Evolutionary conservation across 192 early-diverging fungal genomes (phyloP).

Genomic region (Coemansia sp.): DNA sequence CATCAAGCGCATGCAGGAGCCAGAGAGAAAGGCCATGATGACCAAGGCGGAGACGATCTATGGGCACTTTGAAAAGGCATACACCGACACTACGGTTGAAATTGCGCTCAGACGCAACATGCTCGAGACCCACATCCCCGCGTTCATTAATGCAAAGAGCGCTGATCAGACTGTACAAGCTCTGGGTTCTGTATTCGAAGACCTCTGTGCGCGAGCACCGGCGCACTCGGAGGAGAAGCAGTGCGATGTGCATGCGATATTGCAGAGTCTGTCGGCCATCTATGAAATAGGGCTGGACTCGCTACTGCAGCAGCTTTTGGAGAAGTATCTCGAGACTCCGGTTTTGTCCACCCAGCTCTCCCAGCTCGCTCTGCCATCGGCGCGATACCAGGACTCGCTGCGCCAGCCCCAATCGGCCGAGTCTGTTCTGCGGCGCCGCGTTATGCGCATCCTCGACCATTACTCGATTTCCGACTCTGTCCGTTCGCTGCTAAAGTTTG

Average conservation of each 20-base stretch:
- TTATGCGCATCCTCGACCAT: slow-evolving; percentile 52
- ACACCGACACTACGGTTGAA: slow-evolving; percentile 26
- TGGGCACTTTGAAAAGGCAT: slow-evolving; percentile 30
- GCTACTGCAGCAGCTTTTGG: slow-evolving; percentile 27
- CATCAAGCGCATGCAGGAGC: slow-evolving; percentile 38
- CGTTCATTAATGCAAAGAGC: slow-evolving; percentile 18
- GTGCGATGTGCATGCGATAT: slow-evolving; percentile 12
- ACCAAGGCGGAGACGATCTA: slow-evolving; percentile 41
- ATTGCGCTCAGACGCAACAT: slow-evolving; percentile 18
- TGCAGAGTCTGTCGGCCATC: slow-evolving; percentile 31
- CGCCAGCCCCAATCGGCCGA: slow-evolving; percentile 27
- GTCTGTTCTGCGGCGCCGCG: slow-evolving; percentile 45
- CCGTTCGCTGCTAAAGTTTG: slow-evolving; percentile 47
- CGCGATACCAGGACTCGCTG: slow-evolving; percentile 28
- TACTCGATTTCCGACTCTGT: slow-evolving; percentile 39
- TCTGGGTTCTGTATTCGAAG: slow-evolving; percentile 33
- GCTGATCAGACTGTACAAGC: slow-evolving; percentile 10
- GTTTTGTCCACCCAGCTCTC: slow-evolving; percentile 7
- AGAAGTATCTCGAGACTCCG: slow-evolving; percentile 22
- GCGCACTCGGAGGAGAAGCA: background rate
- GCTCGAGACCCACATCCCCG: slow-evolving; percentile 24
- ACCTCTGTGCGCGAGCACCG: slow-evolving; percentile 6
- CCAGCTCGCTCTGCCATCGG: slow-evolving; percentile 28
- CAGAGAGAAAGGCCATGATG: slow-evolving; percentile 21
- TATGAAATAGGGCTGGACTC: slow-evolving; percentile 29